Base-by-base conservation (phyloP, 805 yeast species). In the Kluyveromyces lactis region DNA sequence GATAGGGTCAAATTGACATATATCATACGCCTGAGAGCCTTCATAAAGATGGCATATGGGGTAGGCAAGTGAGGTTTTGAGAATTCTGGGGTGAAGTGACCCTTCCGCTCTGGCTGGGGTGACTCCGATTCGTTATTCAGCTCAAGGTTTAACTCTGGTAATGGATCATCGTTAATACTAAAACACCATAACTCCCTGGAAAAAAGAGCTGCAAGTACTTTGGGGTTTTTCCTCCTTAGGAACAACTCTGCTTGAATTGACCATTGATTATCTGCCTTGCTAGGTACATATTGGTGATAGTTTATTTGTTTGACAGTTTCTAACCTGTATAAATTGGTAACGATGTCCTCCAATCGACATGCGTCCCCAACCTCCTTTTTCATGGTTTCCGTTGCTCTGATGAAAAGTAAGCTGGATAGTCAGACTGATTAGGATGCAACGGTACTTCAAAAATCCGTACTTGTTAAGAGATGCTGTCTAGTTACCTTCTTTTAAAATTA, bases 21-120 rank as follows among this genome's bases (percentile, higher is more conserved):
- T 17, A 75, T 53, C 43, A 60, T 59, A 47, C 67, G 67, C 47
- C 72, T 66, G 19, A 74, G 57, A 1, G 79, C 77, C 44, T 73
- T 67, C 26, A 74, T 48, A 33, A 75, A 71, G 8, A 74, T 66
- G 2, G 73, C 66, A 46, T 71, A 69, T 3, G 63, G 53, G 3
- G 67, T 62, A 4, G 69, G 64, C 30, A 61, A 42, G 37, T 61
- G 60, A 1, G 66, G 66, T 42, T 61, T 61, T 2, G 66, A 59
- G 39, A 58, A 55, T 36, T 57, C 56, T 5, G 62, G 49, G 17
- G 51, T 55, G 30, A 60, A 62, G n/a, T 54, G 48, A 12, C 64
- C 65, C 16, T 41, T 39, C 39, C 58, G 58, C 39, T 58, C 55
- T 18, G 61, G 58, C n/a, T 34, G 30, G 26, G 24, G 18, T 28